These are phyloP conservation scores for Babjeviella inositovora DNA, from an alignment of 805 yeast species.

Conservation along the genomic window DNA sequence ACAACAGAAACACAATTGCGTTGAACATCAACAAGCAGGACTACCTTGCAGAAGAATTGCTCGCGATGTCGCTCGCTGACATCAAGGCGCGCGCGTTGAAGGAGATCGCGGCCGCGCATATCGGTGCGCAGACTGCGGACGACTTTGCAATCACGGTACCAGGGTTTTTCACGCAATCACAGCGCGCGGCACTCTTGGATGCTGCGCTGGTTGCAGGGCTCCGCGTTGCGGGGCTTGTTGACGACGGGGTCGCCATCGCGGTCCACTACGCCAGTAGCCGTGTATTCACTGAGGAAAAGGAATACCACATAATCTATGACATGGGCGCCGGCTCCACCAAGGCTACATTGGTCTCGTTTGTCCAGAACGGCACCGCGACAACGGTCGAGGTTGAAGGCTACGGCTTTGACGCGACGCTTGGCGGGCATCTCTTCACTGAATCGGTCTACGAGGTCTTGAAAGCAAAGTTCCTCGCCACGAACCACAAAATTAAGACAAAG, in stretches of 20 bases:
- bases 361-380: slow-evolving; percentile 21
- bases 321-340: slow-evolving; percentile 87
- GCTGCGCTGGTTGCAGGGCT: slow-evolving; percentile 58
- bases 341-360: slow-evolving; percentile 67
- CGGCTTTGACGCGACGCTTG: slow-evolving; percentile 50
- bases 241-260: slow-evolving; percentile 89
- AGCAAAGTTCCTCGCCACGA: slow-evolving; percentile 34
- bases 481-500: slow-evolving; percentile 18
- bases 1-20: slow-evolving; percentile 37
- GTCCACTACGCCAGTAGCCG: slow-evolving; percentile 57
- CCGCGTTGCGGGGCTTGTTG: slow-evolving; percentile 51
- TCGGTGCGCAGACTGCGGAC: slow-evolving; percentile 27
- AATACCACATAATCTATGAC: slow-evolving; percentile 65
- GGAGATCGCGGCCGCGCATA: slow-evolving; percentile 36
- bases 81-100: slow-evolving; percentile 47
- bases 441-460: slow-evolving; percentile 44
- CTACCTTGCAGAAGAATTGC: slow-evolving; percentile 55
- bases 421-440: slow-evolving; percentile 64
- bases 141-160: slow-evolving; percentile 73
- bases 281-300: slow-evolving; percentile 25
- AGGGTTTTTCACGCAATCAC: slow-evolving; percentile 42
- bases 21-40: slow-evolving; percentile 29
- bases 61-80: slow-evolving; percentile 71
- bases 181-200: slow-evolving; percentile 59
- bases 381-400: slow-evolving; percentile 53